phyloP scores from a whole-genome alignment of 768 basidiomycete species.

The Pleurotus djamor region DNA sequence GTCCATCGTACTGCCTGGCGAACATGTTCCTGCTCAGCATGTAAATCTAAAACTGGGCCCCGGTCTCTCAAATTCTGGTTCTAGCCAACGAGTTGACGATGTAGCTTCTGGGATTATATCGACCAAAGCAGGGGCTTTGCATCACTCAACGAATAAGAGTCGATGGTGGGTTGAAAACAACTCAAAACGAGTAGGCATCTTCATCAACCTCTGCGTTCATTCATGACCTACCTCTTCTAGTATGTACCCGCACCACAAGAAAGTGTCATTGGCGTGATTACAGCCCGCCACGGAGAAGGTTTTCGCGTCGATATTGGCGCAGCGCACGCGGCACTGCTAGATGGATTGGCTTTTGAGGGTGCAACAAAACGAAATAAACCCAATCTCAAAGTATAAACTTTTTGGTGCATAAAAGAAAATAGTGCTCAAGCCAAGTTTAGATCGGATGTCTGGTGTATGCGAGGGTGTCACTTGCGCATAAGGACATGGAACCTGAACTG shows the following conservation, averaged over 20 bases:
- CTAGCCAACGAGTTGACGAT: background rate
- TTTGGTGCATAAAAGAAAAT: background rate
- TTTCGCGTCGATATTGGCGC: constrained; percentile 94
- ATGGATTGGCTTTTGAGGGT: constrained; percentile 92
- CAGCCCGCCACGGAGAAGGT: constrained; percentile 81
- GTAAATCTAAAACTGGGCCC: constrained; percentile 86
- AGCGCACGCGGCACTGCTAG: constrained; percentile 81
- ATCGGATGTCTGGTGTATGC: constrained; percentile 91
- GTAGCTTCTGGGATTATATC: constrained; percentile 40
- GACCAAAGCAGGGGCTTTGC: constrained; percentile 69
- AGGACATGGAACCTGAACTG: constrained; percentile 98
- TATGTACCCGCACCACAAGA: constrained; percentile 92
- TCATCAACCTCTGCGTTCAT: background rate
- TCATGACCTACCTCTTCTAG: constrained; percentile 36
- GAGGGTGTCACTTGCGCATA: constrained; percentile 88
- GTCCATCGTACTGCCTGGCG: constrained; percentile 79
- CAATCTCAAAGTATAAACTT: constrained; percentile 72
- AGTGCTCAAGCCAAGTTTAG: constrained; percentile 35
- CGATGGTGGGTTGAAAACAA: constrained; percentile 91
- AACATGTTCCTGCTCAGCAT: constrained; percentile 69
- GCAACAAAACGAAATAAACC: constrained; percentile 95
- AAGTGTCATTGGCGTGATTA: constrained; percentile 82
- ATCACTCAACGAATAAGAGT: constrained; percentile 68
- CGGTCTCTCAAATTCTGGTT: constrained; percentile 37
- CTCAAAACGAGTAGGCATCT: constrained; percentile 70